phyloP scores from a whole-genome alignment of 768 basidiomycete species.

The Leccinum pellstonianum region DNA sequence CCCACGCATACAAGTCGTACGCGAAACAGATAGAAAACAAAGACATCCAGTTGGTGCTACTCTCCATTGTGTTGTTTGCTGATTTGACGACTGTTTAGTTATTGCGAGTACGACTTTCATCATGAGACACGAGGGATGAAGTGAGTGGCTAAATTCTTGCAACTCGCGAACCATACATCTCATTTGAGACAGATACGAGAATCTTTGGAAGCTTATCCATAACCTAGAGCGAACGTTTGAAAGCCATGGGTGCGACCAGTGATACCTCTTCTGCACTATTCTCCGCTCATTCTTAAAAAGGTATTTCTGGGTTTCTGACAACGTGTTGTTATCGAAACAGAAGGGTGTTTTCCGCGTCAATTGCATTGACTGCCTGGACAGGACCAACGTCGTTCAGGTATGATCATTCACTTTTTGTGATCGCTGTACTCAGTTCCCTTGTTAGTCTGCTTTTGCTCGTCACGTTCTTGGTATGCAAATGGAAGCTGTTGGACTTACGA shows the following conservation, averaged over 20 bases:
- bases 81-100: constrained; percentile 41
- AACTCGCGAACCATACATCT: background rate
- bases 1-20: constrained; percentile 72
- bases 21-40: constrained; percentile 54
- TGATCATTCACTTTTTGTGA: constrained; percentile 10
- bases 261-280: background rate
- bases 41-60: constrained; percentile 51
- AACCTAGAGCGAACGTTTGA: constrained; percentile 75
- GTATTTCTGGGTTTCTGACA: constrained; percentile 80
- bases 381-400: constrained; percentile 93
- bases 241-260: constrained; percentile 62
- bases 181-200: constrained; percentile 66
- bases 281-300: constrained; percentile 36
- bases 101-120: constrained; percentile 90
- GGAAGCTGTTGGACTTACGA: constrained; percentile 66
- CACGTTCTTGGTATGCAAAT: constrained; percentile 75
- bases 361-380: constrained; percentile 93
- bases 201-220: constrained; percentile 75
- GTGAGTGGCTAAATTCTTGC: constrained; percentile 40
- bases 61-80: background rate
- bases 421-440: constrained; percentile 5
- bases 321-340: constrained; percentile 72
- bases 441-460: constrained; percentile 87
- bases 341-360: constrained; percentile 87
- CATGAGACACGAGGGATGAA: constrained; percentile 94